Evolutionary conservation across 1,284 basidiomycete genomes (phyloP).

Genomic region (Phellinidium pouzarii): DNA sequence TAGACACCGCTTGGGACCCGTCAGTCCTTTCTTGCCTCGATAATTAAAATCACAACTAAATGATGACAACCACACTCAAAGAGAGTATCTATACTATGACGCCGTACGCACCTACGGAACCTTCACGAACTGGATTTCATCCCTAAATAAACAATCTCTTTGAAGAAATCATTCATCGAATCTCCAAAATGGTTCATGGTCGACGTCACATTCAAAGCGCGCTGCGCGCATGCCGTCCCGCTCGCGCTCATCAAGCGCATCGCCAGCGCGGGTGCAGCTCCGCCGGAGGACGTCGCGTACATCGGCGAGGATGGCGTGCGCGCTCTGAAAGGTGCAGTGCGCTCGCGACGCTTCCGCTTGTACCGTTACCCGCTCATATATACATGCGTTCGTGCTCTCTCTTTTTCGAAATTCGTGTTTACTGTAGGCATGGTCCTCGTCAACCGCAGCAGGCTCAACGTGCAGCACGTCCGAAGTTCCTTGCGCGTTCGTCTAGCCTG

Average conservation of each 20-base stretch:
- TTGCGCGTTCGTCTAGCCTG: too few species aligned
- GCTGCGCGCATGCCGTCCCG: constrained; percentile 72
- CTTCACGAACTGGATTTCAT: background rate
- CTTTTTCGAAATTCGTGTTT: too few species aligned
- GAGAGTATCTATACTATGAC: constrained; percentile 86
- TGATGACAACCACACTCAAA: constrained; percentile 23
- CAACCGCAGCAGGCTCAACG: constrained; percentile 79
- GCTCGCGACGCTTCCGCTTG: constrained; percentile 19
- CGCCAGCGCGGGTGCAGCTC: constrained; percentile 30
- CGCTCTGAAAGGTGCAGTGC: constrained; percentile 58
- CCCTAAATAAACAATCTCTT: background rate
- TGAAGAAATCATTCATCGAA: constrained; percentile 66
- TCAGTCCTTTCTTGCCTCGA: constrained; percentile 32
- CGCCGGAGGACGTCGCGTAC: constrained; percentile 55
- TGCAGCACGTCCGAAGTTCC: constrained; percentile 84
- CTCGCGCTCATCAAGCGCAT: constrained; percentile 71
- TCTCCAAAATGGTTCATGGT: constrained; percentile 94
- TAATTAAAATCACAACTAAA: constrained; percentile 10
- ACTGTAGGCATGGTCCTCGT: constrained; percentile 78
- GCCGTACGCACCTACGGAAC: constrained; percentile 36
- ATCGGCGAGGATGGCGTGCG: constrained; percentile 53
- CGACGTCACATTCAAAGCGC: constrained; percentile 66
- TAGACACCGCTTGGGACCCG: constrained; percentile 85
- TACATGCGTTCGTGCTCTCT: background rate
- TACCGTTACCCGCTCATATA: background rate